A percentile compares a stretch with the other conserved stretches of the same genome.
Conservation (phyloP, 1,284 basidiomycete genomes). For the Ganoderma sp. region DNA sequence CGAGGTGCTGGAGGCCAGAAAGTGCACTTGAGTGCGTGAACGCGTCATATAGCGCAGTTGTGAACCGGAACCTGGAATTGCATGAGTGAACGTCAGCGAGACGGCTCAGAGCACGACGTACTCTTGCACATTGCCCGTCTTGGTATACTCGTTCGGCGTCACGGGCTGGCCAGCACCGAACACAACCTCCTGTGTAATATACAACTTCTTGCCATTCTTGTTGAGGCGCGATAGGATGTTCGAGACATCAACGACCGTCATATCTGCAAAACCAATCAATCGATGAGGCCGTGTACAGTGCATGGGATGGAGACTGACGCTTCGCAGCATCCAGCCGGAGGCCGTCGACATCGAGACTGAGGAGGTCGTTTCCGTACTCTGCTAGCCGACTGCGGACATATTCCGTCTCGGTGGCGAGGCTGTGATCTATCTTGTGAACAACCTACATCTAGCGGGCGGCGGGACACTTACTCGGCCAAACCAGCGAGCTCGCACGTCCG, state of each 20-base stretch:
- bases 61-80: conserved; percentile 62
- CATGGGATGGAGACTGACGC: conserved; percentile 45
- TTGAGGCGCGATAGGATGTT: conserved; percentile 58
- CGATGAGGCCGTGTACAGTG: neutral
- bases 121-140: conserved; percentile 71
- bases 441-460: neutral
- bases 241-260: conserved; percentile 55
- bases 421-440: conserved; percentile 30
- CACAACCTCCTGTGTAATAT: conserved; percentile 67
- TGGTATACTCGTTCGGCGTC: conserved; percentile 59
- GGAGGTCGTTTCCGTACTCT: conserved; percentile 63
- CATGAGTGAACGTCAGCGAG: neutral
- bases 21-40: conserved; percentile 57
- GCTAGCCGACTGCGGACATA: conserved; percentile 62
- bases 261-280: conserved; percentile 48
- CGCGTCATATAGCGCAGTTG: conserved; percentile 54
- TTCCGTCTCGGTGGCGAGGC: conserved; percentile 66
- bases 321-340: conserved; percentile 73
- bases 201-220: conserved; percentile 41
- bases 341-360: conserved; percentile 68
- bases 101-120: conserved; percentile 37
- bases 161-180: conserved; percentile 59
- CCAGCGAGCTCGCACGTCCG: conserved; percentile 63
- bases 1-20: conserved; percentile 57
- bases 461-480: conserved; percentile 59